Conservation (phyloP, 2,329 filamentous ascomycete species). For the Elsinoe ampelina region DNA sequence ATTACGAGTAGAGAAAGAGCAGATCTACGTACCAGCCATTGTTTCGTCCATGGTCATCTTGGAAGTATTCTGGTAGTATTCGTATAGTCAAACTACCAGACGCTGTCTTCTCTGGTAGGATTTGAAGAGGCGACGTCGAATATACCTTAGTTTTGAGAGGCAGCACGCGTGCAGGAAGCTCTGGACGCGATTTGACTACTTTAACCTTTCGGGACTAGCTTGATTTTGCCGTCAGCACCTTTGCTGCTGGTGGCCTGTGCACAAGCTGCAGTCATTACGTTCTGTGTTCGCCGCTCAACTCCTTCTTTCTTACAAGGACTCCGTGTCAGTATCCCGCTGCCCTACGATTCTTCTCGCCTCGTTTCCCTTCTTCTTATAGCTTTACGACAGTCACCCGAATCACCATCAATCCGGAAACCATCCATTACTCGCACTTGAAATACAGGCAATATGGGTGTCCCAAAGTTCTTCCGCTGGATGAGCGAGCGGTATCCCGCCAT, state of each 20-base stretch:
- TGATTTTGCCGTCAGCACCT: not conserved
- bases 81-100: too few relatives aligned
- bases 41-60: slow-evolving; percentile 9
- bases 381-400: slow-evolving; percentile 8
- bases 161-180: not conserved
- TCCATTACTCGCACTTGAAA: slow-evolving; percentile 21
- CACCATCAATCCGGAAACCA: not conserved
- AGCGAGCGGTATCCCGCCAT: slow-evolving; percentile 98
- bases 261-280: slow-evolving; percentile 3
- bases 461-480: slow-evolving; percentile 98
- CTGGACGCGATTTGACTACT: not conserved
- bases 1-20: not conserved
- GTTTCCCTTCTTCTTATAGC: slow-evolving; percentile 4
- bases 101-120: too few relatives aligned
- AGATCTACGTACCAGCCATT: slow-evolving; percentile 3
- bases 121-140: too few relatives aligned
- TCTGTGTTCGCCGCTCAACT: slow-evolving; percentile 11
- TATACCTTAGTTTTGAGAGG: too few relatives aligned
- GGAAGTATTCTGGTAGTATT: not conserved
- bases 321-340: slow-evolving; percentile 28
- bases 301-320: slow-evolving; percentile 28
- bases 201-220: not conserved
- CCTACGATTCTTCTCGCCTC: slow-evolving; percentile 11
- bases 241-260: not conserved
- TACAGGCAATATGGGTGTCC: slow-evolving; percentile 44